These are phyloP conservation scores for Marchantia polymorpha DNA, from an alignment of 225 moss, liverwort and hornwort species.

Conservation along the genomic window DNA sequence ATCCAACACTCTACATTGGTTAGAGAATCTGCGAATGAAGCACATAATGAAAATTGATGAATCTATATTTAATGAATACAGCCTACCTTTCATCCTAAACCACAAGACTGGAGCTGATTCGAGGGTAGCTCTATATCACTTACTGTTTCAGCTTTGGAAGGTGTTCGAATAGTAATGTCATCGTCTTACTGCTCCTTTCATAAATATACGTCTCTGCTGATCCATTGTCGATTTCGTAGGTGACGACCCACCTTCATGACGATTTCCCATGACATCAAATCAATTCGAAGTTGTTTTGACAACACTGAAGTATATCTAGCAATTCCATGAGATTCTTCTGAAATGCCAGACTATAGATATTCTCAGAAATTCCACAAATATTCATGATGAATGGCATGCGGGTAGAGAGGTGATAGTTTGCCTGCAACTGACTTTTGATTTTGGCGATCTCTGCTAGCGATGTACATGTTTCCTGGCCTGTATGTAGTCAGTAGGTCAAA, in stretches of 20 bases:
- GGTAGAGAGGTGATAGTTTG: not conserved
- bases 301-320: not conserved
- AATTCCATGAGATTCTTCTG: not conserved
- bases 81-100: not conserved
- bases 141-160: constrained; percentile 72
- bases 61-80: too few relatives aligned
- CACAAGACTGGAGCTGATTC: not conserved
- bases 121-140: not conserved
- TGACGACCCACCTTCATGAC: constrained; percentile 67
- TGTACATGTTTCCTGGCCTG: constrained; percentile 58
- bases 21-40: not conserved
- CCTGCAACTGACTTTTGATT: constrained; percentile 51
- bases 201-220: constrained; percentile 75
- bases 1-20: not conserved
- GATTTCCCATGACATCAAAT: not conserved
- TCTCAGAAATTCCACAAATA: not conserved
- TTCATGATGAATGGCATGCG: not conserved
- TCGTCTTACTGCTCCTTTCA: constrained; percentile 45
- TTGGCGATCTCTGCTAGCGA: constrained; percentile 63
- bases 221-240: constrained; percentile 64
- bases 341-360: not conserved
- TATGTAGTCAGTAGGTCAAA: constrained; percentile 61
- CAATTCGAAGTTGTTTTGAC: not conserved
- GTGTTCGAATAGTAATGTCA: constrained; percentile 70
- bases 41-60: not conserved